phyloP scores from a whole-genome alignment of 148 eudicot genomes.

The Diospyros kaki region DNA sequence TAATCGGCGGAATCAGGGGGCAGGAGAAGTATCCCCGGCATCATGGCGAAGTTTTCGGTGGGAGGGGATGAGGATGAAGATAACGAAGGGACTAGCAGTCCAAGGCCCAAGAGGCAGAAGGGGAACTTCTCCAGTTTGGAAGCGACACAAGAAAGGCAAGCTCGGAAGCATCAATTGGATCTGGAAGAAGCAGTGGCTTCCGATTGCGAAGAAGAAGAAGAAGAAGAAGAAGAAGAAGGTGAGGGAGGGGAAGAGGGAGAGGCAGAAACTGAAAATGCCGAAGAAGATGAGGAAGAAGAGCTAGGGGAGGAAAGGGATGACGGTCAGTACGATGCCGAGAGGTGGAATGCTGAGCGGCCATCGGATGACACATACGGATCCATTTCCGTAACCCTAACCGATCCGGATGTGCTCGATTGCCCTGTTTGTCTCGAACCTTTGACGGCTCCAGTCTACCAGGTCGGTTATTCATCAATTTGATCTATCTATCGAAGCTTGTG shows the following conservation, averaged over 20 bases:
- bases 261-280: background rate
- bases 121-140: background rate
- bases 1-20: too few relatives aligned
- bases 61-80: constrained; percentile 38
- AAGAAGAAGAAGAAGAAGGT: background rate
- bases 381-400: constrained; percentile 41
- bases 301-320: background rate
- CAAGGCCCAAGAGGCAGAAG: constrained; percentile 30
- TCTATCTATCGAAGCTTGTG: background rate
- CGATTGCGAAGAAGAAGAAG: too few relatives aligned
- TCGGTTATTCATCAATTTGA: constrained; percentile 2
- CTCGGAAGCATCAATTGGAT: background rate
- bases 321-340: background rate
- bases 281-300: constrained; percentile 7
- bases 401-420: constrained; percentile 90
- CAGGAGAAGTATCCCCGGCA: too few relatives aligned
- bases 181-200: too few relatives aligned
- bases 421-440: constrained; percentile 58
- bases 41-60: constrained; percentile 53
- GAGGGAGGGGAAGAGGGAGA: constrained; percentile 13
- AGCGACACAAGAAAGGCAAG: background rate
- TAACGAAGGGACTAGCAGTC: constrained; percentile 22
- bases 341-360: background rate
- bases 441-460: constrained; percentile 74
- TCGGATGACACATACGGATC: constrained; percentile 16